These are phyloP conservation scores for Thelonectria rubi DNA, from an alignment of 2,329 filamentous ascomycete species.

Conservation along the genomic window DNA sequence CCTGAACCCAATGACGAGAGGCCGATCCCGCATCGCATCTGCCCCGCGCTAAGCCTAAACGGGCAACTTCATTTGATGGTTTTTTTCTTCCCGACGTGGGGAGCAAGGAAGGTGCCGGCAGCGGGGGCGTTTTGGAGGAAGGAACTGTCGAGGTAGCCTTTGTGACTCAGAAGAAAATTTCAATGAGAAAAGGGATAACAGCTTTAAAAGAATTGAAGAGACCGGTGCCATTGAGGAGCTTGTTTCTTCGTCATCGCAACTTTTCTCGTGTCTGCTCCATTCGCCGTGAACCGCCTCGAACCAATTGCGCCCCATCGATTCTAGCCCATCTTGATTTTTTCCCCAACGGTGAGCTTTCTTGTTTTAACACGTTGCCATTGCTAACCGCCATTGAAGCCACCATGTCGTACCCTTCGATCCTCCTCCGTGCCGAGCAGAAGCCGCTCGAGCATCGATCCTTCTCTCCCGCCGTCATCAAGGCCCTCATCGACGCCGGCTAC, in stretches of 20 bases:
- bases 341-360: not conserved
- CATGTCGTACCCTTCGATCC: conserved; percentile 52
- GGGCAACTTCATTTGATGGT: not conserved
- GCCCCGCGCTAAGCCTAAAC: conserved; percentile 11
- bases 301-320: not conserved
- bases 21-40: conserved; percentile 5
- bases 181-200: not conserved
- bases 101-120: no score
- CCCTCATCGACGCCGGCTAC: conserved; percentile 74
- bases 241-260: not conserved
- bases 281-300: not conserved
- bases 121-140: no score
- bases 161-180: not conserved
- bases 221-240: not conserved
- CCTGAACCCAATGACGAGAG: not conserved
- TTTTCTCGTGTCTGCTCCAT: not conserved
- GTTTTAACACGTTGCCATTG: not conserved
- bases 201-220: not conserved
- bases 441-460: conserved; percentile 52
- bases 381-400: conserved; percentile 6
- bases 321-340: not conserved
- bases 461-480: conserved; percentile 56
- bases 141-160: not conserved
- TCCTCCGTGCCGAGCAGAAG: conserved; percentile 68
- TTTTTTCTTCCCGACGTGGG: no score